Conservation (phyloP, 1,284 basidiomycete genomes). For the Pyrrhoderma lamaoense region DNA sequence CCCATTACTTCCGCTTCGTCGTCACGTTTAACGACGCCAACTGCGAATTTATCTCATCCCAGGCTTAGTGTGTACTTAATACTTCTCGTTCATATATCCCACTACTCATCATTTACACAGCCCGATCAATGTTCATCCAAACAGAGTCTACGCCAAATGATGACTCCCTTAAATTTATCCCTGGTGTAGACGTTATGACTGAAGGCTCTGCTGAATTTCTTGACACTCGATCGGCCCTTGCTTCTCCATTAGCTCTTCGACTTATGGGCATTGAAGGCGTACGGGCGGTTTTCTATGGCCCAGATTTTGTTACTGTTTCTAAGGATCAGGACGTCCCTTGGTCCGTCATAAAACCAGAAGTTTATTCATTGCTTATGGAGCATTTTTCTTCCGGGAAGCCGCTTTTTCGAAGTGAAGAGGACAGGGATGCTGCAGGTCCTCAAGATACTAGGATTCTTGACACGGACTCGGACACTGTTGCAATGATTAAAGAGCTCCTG, state of each 20-base stretch:
- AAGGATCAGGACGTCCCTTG: conserved; percentile 85
- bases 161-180: conserved; percentile 97
- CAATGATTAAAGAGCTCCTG: conserved; percentile 97
- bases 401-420: conserved; percentile 78
- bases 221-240: conserved; percentile 75
- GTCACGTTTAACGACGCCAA: conserved; percentile 5
- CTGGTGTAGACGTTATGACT: conserved; percentile 83
- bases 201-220: conserved; percentile 90
- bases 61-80: conserved; percentile 3
- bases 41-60: conserved; percentile 4
- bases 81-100: not conserved
- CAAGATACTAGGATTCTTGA: conserved; percentile 96
- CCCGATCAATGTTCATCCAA: conserved; percentile 92
- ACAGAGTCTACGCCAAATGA: conserved; percentile 97
- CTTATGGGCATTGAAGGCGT: conserved; percentile 94
- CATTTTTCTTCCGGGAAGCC: conserved; percentile 86
- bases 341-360: conserved; percentile 94
- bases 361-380: conserved; percentile 98
- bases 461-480: conserved; percentile 94
- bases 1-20: conserved; percentile 14
- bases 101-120: conserved; percentile 32
- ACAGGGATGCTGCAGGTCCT: conserved; percentile 72
- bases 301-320: conserved; percentile 95
- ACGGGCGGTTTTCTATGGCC: conserved; percentile 86
- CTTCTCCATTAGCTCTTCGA: conserved; percentile 86